Percentiles rank a stretch among this genome's conserved stretches.
Conservation (phyloP, 83 land plant genomes). For the Picea abies region DNA sequence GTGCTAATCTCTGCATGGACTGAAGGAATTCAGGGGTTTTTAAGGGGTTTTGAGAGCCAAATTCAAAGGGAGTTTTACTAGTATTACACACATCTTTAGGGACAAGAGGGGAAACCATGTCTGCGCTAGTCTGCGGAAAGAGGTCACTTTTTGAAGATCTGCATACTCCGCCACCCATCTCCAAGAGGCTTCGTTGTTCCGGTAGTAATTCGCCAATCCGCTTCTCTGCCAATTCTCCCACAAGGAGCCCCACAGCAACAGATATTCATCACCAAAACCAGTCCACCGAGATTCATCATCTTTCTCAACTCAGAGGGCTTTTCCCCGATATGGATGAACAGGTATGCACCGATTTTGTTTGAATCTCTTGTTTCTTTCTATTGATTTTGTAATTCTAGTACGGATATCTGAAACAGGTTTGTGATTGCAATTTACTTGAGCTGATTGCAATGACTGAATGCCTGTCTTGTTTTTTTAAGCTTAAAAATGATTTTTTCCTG, state of each 20-base stretch:
- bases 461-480: no score
- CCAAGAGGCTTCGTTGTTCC: slow-evolving; percentile 62
- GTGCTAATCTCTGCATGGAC: background rate
- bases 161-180: slow-evolving; percentile 26
- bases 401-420: no score
- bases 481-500: no score
- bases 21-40: background rate
- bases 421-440: no score
- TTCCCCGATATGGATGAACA: slow-evolving; percentile 62
- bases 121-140: slow-evolving; percentile 78
- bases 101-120: slow-evolving; percentile 28
- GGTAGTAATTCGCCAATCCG: slow-evolving; percentile 50
- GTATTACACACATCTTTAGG: background rate
- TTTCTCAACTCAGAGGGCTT: slow-evolving; percentile 37
- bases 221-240: slow-evolving; percentile 17
- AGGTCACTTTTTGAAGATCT: slow-evolving; percentile 66
- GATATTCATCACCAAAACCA: background rate
- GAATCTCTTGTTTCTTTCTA: background rate
- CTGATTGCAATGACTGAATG: no score
- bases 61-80: background rate
- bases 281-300: background rate
- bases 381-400: no score
- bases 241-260: slow-evolving; percentile 5
- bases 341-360: slow-evolving; percentile 17
- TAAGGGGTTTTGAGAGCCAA: background rate